Conservation (phyloP, 2,329 filamentous ascomycete genomes). For the Xylaria hypoxylon region DNA sequence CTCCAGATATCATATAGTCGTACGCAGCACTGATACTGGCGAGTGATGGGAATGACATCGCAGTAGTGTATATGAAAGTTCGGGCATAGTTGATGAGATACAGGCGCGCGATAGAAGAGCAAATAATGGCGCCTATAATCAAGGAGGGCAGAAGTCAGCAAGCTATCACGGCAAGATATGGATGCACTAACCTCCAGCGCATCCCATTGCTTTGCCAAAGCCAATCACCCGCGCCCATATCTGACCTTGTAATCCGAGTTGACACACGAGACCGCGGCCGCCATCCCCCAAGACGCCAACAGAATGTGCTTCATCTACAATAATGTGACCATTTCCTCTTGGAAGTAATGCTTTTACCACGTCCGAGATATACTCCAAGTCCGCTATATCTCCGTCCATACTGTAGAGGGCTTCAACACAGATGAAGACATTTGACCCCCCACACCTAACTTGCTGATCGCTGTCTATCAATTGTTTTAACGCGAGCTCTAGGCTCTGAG, state of each 20-base stretch:
- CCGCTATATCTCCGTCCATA: conserved; percentile 83
- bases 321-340: conserved; percentile 67
- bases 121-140: conserved; percentile 69
- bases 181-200: conserved; percentile 71
- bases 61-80: conserved; percentile 80
- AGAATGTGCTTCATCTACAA: conserved; percentile 77
- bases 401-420: conserved; percentile 79
- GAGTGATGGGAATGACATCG: conserved; percentile 69
- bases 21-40: conserved; percentile 49
- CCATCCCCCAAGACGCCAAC: conserved; percentile 68
- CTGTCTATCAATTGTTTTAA: conserved; percentile 45
- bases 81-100: conserved; percentile 82
- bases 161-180: neutral
- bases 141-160: conserved; percentile 29
- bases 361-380: conserved; percentile 69
- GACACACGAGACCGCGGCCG: conserved; percentile 69
- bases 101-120: conserved; percentile 66
- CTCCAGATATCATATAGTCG: conserved; percentile 47
- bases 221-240: conserved; percentile 72
- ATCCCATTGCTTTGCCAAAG: conserved; percentile 75
- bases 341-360: conserved; percentile 68
- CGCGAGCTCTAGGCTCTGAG: conserved; percentile 45
- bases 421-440: conserved; percentile 69
- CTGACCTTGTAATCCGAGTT: conserved; percentile 65
- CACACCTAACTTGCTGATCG: conserved; percentile 27